Percentiles rank a stretch among this genome's conserved stretches.
Conservation (phyloP, 2,329 filamentous ascomycete species). For the Colletotrichum sp. region DNA sequence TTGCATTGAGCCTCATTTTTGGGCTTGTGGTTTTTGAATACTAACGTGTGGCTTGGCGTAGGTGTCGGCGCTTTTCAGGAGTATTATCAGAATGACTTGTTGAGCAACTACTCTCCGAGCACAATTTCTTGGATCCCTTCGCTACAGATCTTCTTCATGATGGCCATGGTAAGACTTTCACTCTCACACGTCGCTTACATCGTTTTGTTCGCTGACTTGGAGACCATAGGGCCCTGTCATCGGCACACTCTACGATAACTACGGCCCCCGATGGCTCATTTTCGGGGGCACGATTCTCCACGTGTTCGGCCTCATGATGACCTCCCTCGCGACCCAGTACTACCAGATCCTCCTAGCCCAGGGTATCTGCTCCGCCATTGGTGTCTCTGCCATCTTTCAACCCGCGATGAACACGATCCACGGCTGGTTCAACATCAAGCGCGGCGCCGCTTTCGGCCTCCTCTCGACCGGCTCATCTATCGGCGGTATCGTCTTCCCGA, state of each 20-base stretch:
- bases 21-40: background rate
- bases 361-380: constrained; percentile 40
- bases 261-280: constrained; percentile 63
- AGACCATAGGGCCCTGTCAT: constrained; percentile 57
- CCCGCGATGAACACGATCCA: constrained; percentile 35
- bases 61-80: constrained; percentile 60
- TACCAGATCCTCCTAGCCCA: constrained; percentile 46
- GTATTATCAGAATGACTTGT: constrained; percentile 58
- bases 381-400: constrained; percentile 38
- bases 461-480: constrained; percentile 39
- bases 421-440: constrained; percentile 38
- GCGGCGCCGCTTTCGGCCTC: constrained; percentile 39
- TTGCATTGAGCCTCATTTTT: background rate
- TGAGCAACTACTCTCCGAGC: constrained; percentile 54
- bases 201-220: background rate
- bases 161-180: constrained; percentile 43
- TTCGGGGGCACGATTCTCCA: constrained; percentile 58
- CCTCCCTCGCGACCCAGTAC: constrained; percentile 50
- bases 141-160: constrained; percentile 61
- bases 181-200: background rate
- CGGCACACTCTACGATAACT: constrained; percentile 67
- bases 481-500: constrained; percentile 45
- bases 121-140: constrained; percentile 69
- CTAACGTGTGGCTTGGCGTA: constrained; percentile 18
- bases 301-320: constrained; percentile 69